Conservation (phyloP, 78 protist species). For the Diacronema lutheri region DNA sequence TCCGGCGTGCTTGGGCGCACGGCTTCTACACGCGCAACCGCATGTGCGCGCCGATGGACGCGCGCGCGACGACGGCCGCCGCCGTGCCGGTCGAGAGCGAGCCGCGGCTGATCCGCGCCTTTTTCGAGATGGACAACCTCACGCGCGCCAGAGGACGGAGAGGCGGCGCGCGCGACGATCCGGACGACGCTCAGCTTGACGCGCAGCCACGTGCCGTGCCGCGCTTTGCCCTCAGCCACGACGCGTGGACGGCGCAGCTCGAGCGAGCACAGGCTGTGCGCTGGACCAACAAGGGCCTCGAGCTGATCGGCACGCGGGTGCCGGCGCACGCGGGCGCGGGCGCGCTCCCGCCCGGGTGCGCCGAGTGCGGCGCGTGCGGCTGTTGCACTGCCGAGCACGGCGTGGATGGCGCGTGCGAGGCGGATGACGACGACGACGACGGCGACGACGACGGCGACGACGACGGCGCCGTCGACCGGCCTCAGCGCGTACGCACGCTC, state of each 20-base stretch:
- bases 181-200: too few relatives aligned
- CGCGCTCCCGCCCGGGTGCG: too few relatives aligned
- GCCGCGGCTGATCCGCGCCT: not conserved
- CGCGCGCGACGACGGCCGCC: not conserved
- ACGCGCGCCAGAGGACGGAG: too few relatives aligned
- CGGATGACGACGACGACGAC: not conserved
- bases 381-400: not conserved
- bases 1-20: not conserved
- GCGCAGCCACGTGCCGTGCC: not conserved
- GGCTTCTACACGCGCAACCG: conserved; percentile 21
- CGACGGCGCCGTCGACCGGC: not conserved
- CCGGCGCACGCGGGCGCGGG: too few relatives aligned
- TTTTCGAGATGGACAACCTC: not conserved
- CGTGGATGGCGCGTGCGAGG: not conserved
- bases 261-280: too few relatives aligned
- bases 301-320: too few relatives aligned
- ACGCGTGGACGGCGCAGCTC: not conserved
- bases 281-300: too few relatives aligned
- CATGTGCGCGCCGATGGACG: not conserved
- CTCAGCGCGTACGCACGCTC: not conserved
- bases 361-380: not conserved
- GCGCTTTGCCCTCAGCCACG: not conserved
- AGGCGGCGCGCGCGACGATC: too few relatives aligned
- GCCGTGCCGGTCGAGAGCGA: not conserved
- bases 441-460: not conserved